phyloP scores from a whole-genome alignment of 129 eudicot species.

The Tagetes erecta region DNA sequence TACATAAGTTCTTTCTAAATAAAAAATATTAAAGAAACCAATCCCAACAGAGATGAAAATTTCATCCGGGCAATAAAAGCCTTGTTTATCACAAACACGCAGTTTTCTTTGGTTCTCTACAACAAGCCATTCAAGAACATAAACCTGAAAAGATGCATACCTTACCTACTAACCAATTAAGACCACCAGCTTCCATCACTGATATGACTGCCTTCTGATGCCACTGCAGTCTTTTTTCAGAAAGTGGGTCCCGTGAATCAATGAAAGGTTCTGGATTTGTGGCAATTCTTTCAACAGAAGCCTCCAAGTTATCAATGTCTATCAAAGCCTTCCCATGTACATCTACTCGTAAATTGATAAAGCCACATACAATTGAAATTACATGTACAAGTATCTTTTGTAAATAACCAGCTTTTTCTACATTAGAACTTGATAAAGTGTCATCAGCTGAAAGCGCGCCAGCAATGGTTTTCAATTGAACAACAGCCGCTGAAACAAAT shows the following conservation, averaged over 20 bases:
- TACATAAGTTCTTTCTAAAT: background rate
- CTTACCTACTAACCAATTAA: conserved; percentile 99
- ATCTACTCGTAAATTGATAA: conserved; percentile 54
- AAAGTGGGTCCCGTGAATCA: conserved; percentile 40
- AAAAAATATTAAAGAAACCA: background rate
- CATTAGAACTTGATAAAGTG: conserved; percentile 44
- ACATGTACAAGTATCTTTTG: conserved; percentile 75
- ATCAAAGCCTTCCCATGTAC: conserved; percentile 45
- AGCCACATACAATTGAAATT: conserved; percentile 67
- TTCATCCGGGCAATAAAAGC: background rate
- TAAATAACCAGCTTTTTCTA: conserved; percentile 57
- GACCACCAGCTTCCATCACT: conserved; percentile 99
- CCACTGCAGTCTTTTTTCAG: conserved; percentile 65
- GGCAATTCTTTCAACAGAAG: conserved; percentile 39
- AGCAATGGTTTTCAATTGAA: conserved; percentile 81
- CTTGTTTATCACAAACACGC: conserved; percentile 11
- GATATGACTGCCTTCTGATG: conserved; percentile 85
- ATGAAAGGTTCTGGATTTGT: conserved; percentile 44
- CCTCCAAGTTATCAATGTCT: conserved; percentile 42
- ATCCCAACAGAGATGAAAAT: background rate
- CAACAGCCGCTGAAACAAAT: conserved; percentile 79
- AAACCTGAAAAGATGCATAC: conserved; percentile 60
- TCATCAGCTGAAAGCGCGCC: conserved; percentile 78
- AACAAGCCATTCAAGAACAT: conserved; percentile 26
- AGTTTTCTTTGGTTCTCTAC: conserved; percentile 19